A percentile compares a stretch with the other conserved stretches of the same genome.
These are phyloP conservation scores for Phellopilus nigrolimitatus DNA, from an alignment of 1,284 basidiomycete species.

Conservation along the genomic window DNA sequence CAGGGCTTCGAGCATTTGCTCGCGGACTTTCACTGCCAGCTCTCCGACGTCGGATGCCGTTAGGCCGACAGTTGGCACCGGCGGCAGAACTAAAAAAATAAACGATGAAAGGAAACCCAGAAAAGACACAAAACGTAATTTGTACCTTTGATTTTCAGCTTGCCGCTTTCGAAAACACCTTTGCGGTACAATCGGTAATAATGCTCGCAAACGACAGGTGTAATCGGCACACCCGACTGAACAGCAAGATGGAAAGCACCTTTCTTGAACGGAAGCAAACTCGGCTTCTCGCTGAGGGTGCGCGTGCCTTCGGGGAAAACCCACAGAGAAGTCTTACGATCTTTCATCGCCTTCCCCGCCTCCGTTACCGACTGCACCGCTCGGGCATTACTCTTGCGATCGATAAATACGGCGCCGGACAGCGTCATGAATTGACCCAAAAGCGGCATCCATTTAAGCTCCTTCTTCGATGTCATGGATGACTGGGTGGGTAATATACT, in stretches of 20 bases:
- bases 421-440: constrained; percentile 92
- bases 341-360: constrained; percentile 82
- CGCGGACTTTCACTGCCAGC: constrained; percentile 59
- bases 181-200: constrained; percentile 84
- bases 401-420: constrained; percentile 91
- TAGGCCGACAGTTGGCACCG: constrained; percentile 67
- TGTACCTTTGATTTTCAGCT: constrained; percentile 78
- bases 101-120: too few relatives aligned
- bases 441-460: constrained; percentile 79
- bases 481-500: constrained; percentile 83
- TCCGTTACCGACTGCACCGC: constrained; percentile 76
- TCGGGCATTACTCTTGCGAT: constrained; percentile 76
- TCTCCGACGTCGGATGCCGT: constrained; percentile 60
- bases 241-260: constrained; percentile 97
- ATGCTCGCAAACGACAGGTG: constrained; percentile 93
- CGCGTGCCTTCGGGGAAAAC: constrained; percentile 94
- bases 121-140: constrained; percentile 23
- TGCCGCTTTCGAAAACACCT: constrained; percentile 75
- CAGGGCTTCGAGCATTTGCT: constrained; percentile 68
- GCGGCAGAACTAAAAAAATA: constrained; percentile 60
- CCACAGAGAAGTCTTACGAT: constrained; percentile 73
- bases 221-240: constrained; percentile 82
- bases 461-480: constrained; percentile 93
- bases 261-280: constrained; percentile 91
- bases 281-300: constrained; percentile 58